Conservation (phyloP, 768 basidiomycete species). For the Mycena floridula region DNA sequence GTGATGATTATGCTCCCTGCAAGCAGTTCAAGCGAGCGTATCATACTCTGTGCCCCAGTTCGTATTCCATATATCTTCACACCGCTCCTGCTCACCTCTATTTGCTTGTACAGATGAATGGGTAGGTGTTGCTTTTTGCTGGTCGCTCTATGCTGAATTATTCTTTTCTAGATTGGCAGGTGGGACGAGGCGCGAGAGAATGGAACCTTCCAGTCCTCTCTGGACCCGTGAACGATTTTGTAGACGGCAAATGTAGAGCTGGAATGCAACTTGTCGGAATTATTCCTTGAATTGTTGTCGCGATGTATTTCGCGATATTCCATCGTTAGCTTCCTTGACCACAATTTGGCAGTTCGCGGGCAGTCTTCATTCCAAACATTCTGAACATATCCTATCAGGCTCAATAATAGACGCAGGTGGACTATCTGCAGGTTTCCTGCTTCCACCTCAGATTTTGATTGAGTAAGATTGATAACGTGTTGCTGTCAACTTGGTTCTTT, state of each 20-base stretch:
- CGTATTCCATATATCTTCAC: slow-evolving; percentile 28
- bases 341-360: not conserved
- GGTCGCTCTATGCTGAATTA: slow-evolving; percentile 6
- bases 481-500: too few relatives aligned
- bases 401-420: too few relatives aligned
- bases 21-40: slow-evolving; percentile 97
- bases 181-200: slow-evolving; percentile 95
- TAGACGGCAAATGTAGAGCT: not conserved
- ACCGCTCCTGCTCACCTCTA: slow-evolving; percentile 7
- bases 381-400: too few relatives aligned
- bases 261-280: not conserved
- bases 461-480: too few relatives aligned
- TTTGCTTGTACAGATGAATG: slow-evolving; percentile 67
- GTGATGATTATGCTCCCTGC: slow-evolving; percentile 97
- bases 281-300: not conserved
- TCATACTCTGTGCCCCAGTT: slow-evolving; percentile 96
- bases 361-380: not conserved
- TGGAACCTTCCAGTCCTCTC: slow-evolving; percentile 87
- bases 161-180: slow-evolving; percentile 56
- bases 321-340: not conserved
- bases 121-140: slow-evolving; percentile 41
- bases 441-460: too few relatives aligned
- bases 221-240: slow-evolving; percentile 55
- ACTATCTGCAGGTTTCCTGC: too few relatives aligned
- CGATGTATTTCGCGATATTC: not conserved